Evolutionary conservation across 2,329 filamentous ascomycete genomes (phyloP).

Genomic region (Fusarium sp.): DNA sequence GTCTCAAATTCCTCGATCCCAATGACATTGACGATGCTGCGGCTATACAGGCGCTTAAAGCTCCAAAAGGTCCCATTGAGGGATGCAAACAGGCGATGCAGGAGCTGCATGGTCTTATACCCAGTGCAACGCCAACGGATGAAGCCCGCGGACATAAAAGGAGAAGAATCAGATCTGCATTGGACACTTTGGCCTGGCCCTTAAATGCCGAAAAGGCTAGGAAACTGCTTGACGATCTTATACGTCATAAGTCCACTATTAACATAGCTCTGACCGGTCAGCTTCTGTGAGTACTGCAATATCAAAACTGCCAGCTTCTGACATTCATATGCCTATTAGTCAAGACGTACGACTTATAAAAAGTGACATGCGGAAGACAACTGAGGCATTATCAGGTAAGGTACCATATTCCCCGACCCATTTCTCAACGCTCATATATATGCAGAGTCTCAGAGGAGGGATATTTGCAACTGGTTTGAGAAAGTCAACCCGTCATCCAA

Average conservation of each 20-base stretch:
- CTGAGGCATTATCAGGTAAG: too few species aligned
- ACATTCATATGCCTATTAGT: too few species aligned
- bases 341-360: too few species aligned
- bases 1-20: background rate
- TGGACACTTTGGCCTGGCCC: background rate
- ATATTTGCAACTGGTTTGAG: too few species aligned
- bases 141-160: background rate
- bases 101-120: background rate
- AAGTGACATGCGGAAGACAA: too few species aligned
- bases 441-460: too few species aligned
- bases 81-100: background rate
- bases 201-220: background rate
- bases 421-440: too few species aligned
- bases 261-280: background rate
- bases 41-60: background rate
- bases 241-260: background rate
- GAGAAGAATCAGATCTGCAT: background rate
- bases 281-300: background rate
- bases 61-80: background rate
- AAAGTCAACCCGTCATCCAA: too few species aligned
- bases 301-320: background rate
- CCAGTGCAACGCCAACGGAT: background rate
- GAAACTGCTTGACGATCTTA: background rate
- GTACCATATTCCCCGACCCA: accelerated
- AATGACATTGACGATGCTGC: background rate